Evolutionary conservation across 164 flowering plant species (phyloP), one percentile per base, ranked within the genome.

Genomic region (Vitis rotundifolia): DNA sequence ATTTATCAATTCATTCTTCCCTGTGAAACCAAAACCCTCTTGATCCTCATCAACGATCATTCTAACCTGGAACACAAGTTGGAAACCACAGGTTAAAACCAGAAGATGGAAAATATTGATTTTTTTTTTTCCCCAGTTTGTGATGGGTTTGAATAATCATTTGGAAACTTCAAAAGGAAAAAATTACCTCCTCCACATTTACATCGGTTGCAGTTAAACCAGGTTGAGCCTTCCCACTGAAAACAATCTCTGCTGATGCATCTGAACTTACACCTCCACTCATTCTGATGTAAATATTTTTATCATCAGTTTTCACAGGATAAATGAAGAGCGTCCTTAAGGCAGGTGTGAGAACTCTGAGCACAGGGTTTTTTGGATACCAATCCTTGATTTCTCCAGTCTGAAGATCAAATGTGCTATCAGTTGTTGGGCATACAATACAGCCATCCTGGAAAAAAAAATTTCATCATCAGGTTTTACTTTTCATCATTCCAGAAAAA

Each of bases 201-300:
- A 94, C 97, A 81, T 92, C 92, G 9, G 86, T 70, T 31, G 97
- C 91, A 66, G 97, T 94, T 1, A 84, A 37, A 72, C 98, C 98
- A 26, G 98, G 97, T 68, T 91, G 90, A 85, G 98, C 92, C 77
- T 78, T 94, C 58, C 98, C 98, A 70, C 97, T 91, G 63, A 92
- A 92, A 16, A 94, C 91, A 63, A 94, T 92, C 82, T 94, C 98
- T 7, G 97, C 89, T 64, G 97, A 79, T 7, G 75, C 88, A 76
- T 80, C 92, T 49, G 85, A 53, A 49, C 18, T 60, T 2, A 60
- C 63, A 47, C 71, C 71, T 54, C 82, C 81, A 31, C 69, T 67
- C 71, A 91, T 73, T 79, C 88, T 86, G 73, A 94, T 92, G 76
- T 82, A 94, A 61, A 94, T 94, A 66, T 92, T 91, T 28, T 92